Evolutionary conservation across 768 basidiomycete species (phyloP), one percentile per base, ranked within the genome.

Genomic region (Mycena crocata): DNA sequence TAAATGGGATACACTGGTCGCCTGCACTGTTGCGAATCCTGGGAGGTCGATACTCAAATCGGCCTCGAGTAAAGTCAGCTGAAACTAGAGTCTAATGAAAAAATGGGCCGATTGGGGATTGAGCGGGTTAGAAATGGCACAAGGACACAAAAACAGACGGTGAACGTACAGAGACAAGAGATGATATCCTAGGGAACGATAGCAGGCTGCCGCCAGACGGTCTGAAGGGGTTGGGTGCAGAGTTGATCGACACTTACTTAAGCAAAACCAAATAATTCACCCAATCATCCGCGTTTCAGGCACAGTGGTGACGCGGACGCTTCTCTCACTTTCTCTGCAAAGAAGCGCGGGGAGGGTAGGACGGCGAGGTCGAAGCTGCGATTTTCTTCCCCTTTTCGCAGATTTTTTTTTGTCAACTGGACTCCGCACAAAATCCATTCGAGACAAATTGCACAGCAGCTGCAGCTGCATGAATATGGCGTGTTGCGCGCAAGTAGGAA

Each of bases 211-310:
- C 80, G 80, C 77, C 79, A 58, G 81, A 78, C 78, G 68, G 71
- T 79, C 78, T 76, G 70, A 72, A 75, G 61, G 59, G 70, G 64
- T 63, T 73, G 72, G 68, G 71, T 75, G 67, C 68, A 76, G 75
- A 75, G 77, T 77, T 77, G 78, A 80, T 82, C 82, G 80, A 81
- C 82, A 63, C 74, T 77, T 81, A 83, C 81, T n/a, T 73, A 82
- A 40, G 24, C 34, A 57, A 74, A 78, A 81, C 79, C 71, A 78
- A 73, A 72, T 70, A 44, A 44, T 63, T 71, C 66, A 34, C 26
- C 5, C 19, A 31, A 19, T 37, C 51, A 51, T 12, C 31, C 14
- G n/a, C n/a, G 58, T 40, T 30, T 56, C 48, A 52, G 39, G 39
- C 39, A 32, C 42, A 44, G n/a, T n/a, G n/a, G n/a, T n/a, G n/a